phyloP scores from a whole-genome alignment of 1,284 basidiomycete species.

The Puccinia polysora region DNA sequence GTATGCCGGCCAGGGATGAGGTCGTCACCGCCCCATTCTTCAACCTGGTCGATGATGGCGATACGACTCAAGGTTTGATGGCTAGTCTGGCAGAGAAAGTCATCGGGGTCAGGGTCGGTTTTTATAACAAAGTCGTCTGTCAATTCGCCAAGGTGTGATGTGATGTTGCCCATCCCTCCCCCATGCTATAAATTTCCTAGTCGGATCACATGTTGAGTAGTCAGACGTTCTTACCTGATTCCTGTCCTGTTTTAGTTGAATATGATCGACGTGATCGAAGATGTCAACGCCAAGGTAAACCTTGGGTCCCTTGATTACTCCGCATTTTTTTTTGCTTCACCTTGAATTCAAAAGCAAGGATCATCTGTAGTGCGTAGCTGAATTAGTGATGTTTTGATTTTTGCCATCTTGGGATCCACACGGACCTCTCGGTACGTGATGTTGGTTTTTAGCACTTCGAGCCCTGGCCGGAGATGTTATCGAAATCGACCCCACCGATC shows the following conservation, averaged over 20 bases:
- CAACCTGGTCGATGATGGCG: conserved; percentile 65
- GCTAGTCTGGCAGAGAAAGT: conserved; percentile 67
- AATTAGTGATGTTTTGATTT: not conserved
- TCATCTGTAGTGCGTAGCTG: too few relatives aligned
- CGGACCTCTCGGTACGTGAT: not conserved
- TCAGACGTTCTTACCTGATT: too few relatives aligned
- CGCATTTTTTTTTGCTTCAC: not conserved
- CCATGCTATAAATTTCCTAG: not conserved
- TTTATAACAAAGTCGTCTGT: conserved; percentile 52
- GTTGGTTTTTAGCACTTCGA: conserved; percentile 60
- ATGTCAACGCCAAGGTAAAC: conserved; percentile 40
- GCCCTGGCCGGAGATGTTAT: conserved; percentile 78
- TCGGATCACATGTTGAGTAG: too few relatives aligned
- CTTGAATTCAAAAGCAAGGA: not conserved
- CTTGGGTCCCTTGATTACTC: not conserved
- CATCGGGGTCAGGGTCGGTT: conserved; percentile 65
- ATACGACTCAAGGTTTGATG: conserved; percentile 70
- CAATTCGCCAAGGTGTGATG: conserved; percentile 62
- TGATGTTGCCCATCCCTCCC: not conserved
- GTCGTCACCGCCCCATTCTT: conserved; percentile 45
- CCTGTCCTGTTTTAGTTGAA: conserved; percentile 9
- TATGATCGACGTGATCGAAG: conserved; percentile 43
- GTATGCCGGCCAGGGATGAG: conserved; percentile 44
- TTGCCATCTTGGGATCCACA: too few relatives aligned
- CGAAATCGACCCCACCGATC: conserved; percentile 67